Evolutionary conservation across 2,329 filamentous ascomycete genomes (phyloP), one percentile per base, ranked within the genome.

Genomic region (Aspergillus versicolor): DNA sequence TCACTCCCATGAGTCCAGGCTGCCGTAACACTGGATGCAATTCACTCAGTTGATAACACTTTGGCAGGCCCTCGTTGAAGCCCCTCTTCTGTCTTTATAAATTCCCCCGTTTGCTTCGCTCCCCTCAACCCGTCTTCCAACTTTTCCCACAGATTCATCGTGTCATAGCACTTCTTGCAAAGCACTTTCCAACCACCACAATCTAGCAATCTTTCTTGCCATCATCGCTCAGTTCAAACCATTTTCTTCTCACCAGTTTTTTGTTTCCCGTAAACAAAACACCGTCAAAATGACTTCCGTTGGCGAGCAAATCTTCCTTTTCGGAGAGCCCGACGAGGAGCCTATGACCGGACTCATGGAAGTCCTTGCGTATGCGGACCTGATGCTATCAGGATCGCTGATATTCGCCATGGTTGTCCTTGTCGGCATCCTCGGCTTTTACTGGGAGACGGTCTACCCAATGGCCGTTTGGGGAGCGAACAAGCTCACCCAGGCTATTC

Each of bases 261-360:
- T 46, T 34, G 32, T 46, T 46, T n/a, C 12, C 32, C 21, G 11
- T 15, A 24, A 34, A 32, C 37, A 11, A 19, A 43, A 22, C 24
- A 8, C 13, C 24, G 22, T 34, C 56, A 56, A 45, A 22, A 66
- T 65, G 64, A 54, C 58, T 13, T 57, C 61, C 34, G 38, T 51
- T 13, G 7, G 34, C 4, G 61, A 64, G n/a, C 60, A 64, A 42
- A 6, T 56, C 9, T 61, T 62, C 38, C 42, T 64, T 13, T 63
- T 55, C 38, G 63, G 62, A 11, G 52, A 57, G 8, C 53, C 52
- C 7, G 30, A 56, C 34, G 50, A 60, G 2, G 53, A 53, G 17
- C 52, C 47, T 30, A 6, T 45, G 22, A 38, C 53, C 11, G 48
- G 41, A 17, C 5, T 61, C 12, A 27, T 37, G 15, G 44, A 43